Percentiles rank a stretch among this genome's conserved stretches.
These are phyloP conservation scores for Talaromyces wortmannii DNA, from an alignment of 495 filamentous ascomycete species.

Conservation along the genomic window DNA sequence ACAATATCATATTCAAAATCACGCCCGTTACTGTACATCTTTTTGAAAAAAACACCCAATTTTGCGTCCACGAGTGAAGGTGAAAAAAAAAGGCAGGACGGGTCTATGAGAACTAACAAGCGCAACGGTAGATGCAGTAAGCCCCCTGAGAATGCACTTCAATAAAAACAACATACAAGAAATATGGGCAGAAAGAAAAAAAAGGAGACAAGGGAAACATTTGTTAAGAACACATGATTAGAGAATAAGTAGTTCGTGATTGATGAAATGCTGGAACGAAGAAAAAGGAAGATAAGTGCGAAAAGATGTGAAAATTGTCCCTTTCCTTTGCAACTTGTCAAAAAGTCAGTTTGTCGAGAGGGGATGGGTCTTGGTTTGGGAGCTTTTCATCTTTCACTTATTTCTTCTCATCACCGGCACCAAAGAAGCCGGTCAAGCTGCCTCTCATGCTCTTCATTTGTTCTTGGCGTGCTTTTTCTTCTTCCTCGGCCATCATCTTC, in stretches of 20 bases:
- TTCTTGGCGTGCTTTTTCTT: constrained; percentile 82
- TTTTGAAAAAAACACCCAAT: neutral
- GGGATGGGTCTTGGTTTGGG: neutral
- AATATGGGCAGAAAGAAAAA: neutral
- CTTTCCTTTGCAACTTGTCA: no score
- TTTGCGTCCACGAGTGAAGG: neutral
- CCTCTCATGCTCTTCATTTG: constrained; percentile 82
- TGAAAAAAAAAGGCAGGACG: neutral
- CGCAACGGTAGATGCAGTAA: neutral
- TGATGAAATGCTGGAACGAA: neutral
- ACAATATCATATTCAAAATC: neutral
- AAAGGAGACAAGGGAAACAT: no score
- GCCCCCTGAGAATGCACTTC: neutral
- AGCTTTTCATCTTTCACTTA: neutral
- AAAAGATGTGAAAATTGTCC: no score
- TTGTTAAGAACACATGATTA: neutral
- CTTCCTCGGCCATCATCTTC: constrained; percentile 77
- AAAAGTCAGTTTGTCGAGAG: neutral
- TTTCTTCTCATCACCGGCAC: constrained; percentile 10
- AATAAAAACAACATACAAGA: neutral
- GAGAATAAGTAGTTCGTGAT: neutral
- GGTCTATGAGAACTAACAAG: neutral
- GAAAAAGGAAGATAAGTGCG: no score
- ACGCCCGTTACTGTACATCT: neutral
- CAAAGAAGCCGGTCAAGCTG: constrained; percentile 52